Conservation (phyloP, 306 rosid genomes). For the Crataegus laevigata region DNA sequence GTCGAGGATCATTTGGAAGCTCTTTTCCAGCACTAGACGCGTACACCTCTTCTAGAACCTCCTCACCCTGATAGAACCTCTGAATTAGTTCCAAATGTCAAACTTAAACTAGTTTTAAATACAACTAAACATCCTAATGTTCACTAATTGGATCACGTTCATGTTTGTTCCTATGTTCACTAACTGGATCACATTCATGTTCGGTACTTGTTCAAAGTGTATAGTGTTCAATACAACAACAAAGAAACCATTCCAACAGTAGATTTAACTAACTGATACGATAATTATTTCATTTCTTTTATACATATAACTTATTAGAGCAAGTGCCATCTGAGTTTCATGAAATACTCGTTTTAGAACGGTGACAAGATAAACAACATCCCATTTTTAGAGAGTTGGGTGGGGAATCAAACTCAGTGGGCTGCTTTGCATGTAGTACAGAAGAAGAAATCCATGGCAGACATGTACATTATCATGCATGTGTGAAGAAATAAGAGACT, state of each 20-base stretch:
- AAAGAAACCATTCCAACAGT: not conserved
- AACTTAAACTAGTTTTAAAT: not conserved
- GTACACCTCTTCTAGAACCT: constrained; percentile 52
- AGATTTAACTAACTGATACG: not conserved
- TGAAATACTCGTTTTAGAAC: not conserved
- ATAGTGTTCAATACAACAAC: not conserved
- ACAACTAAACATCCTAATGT: not conserved
- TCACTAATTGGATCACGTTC: not conserved
- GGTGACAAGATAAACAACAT: not conserved
- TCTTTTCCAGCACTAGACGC: constrained; percentile 47
- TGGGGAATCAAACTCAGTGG: not conserved
- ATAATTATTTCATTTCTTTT: not conserved
- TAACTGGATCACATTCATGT: not conserved
- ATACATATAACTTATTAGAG: not conserved
- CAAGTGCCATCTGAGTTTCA: not conserved
- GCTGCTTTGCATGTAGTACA: not conserved
- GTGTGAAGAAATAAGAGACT: not conserved
- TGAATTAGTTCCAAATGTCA: constrained; percentile 14
- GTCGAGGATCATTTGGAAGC: constrained; percentile 50
- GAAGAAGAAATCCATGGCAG: not conserved
- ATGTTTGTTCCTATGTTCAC: not conserved
- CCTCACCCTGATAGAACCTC: constrained; percentile 47
- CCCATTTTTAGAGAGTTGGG: not conserved
- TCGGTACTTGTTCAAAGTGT: not conserved
- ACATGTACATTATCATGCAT: not conserved